phyloP scores from a whole-genome alignment of 305 asterid species.

The Fraxinus sp. region DNA sequence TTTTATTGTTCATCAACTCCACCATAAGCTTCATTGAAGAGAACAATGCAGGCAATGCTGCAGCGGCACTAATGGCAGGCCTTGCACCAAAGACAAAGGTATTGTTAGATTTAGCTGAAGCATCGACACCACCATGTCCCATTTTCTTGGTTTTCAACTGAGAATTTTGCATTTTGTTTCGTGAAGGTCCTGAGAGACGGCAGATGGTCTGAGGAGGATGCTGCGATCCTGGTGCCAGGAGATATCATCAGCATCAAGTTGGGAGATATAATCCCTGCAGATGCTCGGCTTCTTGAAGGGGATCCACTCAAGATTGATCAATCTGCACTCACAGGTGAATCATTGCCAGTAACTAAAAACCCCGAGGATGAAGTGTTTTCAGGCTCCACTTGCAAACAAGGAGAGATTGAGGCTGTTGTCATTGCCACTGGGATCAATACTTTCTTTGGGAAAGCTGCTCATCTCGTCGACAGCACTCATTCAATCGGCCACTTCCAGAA shows the following conservation, averaged over 20 bases:
- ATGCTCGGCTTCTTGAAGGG: slow-evolving; percentile 55
- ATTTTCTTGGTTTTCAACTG: background rate
- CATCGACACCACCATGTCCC: background rate
- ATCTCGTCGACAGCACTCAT: slow-evolving; percentile 87
- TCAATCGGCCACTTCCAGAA: slow-evolving; percentile 87
- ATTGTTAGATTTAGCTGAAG: no score
- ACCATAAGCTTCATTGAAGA: slow-evolving; percentile 83
- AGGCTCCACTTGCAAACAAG: slow-evolving; percentile 94
- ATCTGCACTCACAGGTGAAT: slow-evolving; percentile 89
- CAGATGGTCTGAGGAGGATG: slow-evolving; percentile 55
- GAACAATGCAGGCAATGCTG: slow-evolving; percentile 56
- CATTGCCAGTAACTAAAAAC: slow-evolving; percentile 72
- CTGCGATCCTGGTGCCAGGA: slow-evolving; percentile 55
- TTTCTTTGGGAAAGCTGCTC: slow-evolving; percentile 93
- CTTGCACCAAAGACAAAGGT: no score
- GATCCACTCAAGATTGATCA: slow-evolving; percentile 78
- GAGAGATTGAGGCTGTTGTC: slow-evolving; percentile 86
- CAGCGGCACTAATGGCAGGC: no score
- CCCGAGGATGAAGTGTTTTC: slow-evolving; percentile 72
- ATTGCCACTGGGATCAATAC: slow-evolving; percentile 94
- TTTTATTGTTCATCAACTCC: slow-evolving; percentile 75
- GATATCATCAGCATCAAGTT: slow-evolving; percentile 58
- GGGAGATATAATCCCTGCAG: slow-evolving; percentile 62
- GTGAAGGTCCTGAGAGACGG: slow-evolving; percentile 53
- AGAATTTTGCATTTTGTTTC: background rate